These are phyloP conservation scores for Neurospora sp. DNA, from an alignment of 495 filamentous ascomycete species.

Conservation along the genomic window DNA sequence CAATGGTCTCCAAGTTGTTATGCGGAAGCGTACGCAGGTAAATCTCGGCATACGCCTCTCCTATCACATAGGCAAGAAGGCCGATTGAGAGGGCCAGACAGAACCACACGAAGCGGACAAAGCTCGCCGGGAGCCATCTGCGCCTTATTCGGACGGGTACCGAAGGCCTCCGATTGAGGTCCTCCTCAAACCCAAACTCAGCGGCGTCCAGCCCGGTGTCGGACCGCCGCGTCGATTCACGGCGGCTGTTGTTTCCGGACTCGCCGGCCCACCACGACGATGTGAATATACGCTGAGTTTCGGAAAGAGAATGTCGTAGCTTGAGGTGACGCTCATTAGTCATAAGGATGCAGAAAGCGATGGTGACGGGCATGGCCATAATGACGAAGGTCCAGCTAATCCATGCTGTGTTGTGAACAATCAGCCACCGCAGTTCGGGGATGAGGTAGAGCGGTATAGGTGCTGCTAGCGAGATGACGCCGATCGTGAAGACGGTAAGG, in stretches of 20 bases:
- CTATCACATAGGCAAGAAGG: conserved; percentile 49
- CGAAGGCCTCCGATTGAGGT: conserved; percentile 6
- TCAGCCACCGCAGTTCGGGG: conserved; percentile 36
- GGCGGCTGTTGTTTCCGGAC: conserved; percentile 29
- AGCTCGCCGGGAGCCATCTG: conserved; percentile 48
- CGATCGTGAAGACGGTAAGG: conserved; percentile 44
- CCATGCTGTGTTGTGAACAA: conserved; percentile 51
- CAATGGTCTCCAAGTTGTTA: conserved; percentile 49
- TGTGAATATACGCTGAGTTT: conserved; percentile 54
- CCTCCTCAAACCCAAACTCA: conserved; percentile 17
- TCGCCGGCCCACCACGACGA: conserved; percentile 50
- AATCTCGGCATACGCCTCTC: conserved; percentile 56
- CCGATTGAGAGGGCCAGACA: conserved; percentile 49
- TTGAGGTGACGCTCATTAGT: conserved; percentile 47
- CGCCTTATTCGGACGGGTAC: conserved; percentile 31
- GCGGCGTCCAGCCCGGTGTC: conserved; percentile 10
- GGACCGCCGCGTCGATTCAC: conserved; percentile 22
- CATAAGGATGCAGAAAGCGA: conserved; percentile 50
- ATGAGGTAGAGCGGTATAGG: conserved; percentile 49
- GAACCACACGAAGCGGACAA: conserved; percentile 58
- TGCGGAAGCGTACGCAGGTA: conserved; percentile 55
- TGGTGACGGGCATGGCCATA: conserved; percentile 52
- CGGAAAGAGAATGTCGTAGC: conserved; percentile 44
- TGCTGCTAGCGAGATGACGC: conserved; percentile 39
- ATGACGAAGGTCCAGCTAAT: conserved; percentile 53